Base-by-base conservation (phyloP, 1,284 basidiomycete genomes). In the Melampsora abietis-canadensis region DNA sequence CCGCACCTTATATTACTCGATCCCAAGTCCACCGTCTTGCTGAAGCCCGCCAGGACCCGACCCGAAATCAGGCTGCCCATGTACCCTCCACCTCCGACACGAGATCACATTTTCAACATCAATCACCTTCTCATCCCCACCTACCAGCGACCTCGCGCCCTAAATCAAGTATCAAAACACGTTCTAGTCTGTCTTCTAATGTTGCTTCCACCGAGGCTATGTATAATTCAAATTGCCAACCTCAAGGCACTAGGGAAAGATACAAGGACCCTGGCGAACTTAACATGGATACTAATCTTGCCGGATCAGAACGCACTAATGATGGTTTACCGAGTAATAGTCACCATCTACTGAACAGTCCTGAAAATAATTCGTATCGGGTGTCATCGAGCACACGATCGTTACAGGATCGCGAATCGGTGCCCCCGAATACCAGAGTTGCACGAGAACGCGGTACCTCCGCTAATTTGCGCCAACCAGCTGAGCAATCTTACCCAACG, bases 341-440 rank as follows among this genome's bases (percentile, higher is more conserved):
- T 37, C 73, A 75, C 62, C 73, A 75, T 61, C 73, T 75, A 24
- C 37, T 75, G n/a, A 75, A 75, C 27, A 75, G 73, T 37, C 73
- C 73, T 12, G 73, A 75, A 31, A 57, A 61, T 19, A 75, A 75
- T n/a, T 61, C 66, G 15, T 44, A 54, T 27, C 63, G 65, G 15
- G 44, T 74, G 19, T 47, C 64, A 27, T 47, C n/a, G 37, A 63
- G 8, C 47, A 14, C 40, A 17, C 61, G n/a, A 24, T 17, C 40
- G 61, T 24, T 34, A 51, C 66, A 63, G 40, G 14, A 67, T 63
- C 46, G 27, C 4, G 24, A 30, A 21, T 27, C 31, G 4, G 44
- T 21, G 24, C 15, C 37, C 51, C 12, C 30, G 51, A 30, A 47
- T 40, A 15, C 2, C 46, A 64, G 54, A 51, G 17, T 47, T 27